Base-by-base conservation (phyloP, 2,329 filamentous ascomycete genomes). In the Anthostomella pinea region DNA sequence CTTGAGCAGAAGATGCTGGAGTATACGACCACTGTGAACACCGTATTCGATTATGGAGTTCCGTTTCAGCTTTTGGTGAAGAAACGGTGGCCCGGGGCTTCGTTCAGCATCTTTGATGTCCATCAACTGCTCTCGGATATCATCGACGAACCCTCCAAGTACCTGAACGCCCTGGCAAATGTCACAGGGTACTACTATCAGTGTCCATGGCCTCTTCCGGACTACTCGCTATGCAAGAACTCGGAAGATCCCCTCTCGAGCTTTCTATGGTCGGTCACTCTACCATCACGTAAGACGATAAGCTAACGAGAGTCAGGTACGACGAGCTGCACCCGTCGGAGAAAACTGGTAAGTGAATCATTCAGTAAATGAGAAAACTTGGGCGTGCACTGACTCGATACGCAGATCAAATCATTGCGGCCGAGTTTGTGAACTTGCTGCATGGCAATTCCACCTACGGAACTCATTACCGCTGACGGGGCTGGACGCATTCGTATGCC, bases 301-400 rank as follows among this genome's bases (percentile, higher is more conserved):
- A 13, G 19, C 40, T 43, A 7, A 48, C 27, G 16, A 3, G 10
- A 6, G 15, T 13, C n/a, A 67, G 64, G 64, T 73, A 72, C 51
- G 85, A 91, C 60, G 75, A 81, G 54, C 58, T 90, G 54, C 86
- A 91, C 64, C 83, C 84, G 0, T 81, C 79, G 19, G 72, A 80
- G 60, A 75, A 77, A 60, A 73, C 81, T 6, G 73, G 78, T 60
- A 64, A 73, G 52, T 65, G 72, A n/a, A 27, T 25, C 15, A 30
- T 18, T 16, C 9, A 8, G 11, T 10, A 11, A 16, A 11, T 23
- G 5, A 26, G 8, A 11, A 16, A 28, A 23, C 27, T 25, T 31
- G 41, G 19, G 44, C 34, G 24, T 37, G 15, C 38, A 26, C 33
- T 46, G 17, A 49, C 24, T 3, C 21, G 3, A 8, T 17, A 32